Evolutionary conservation across 139 green algal genomes (phyloP), one percentile per base, ranked within the genome.

Genomic region (Diplosphaera chodatii): DNA sequence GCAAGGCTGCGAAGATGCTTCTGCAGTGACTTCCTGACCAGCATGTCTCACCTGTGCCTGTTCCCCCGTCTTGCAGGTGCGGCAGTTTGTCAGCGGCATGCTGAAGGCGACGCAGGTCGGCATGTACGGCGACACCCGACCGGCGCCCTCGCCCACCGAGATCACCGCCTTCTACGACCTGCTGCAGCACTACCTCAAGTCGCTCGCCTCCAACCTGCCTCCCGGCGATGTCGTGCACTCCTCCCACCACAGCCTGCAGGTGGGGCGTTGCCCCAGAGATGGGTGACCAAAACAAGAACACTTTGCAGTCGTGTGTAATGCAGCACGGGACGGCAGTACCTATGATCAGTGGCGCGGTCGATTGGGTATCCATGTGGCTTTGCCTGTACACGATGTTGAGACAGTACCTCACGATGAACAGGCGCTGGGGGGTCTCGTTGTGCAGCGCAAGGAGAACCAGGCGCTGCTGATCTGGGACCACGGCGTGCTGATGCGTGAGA

Each of bases 101-200:
- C 64, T 68, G 28, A 48, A 6, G 37, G 37, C 37, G 37, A 10
- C 37, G 37, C 37, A 48, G 37, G 37, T 48, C 8, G 37, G 37
- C 37, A 48, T 48, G 37, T 48, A 48, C 37, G 37, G 37, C 37
- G 37, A 48, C 37, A 25, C 33, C 27, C 21, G 64, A 13, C 64
- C 30, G 25, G 10, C 40, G 3, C 40, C 67, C 40, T 30, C n/a
- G 1, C 25, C 59, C 22, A 22, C 29, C 6, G 40, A 72, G 40
- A 23, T 72, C 25, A 40, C 62, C 28, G 67, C 37, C 20, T 41
- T 48, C n/a, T 72, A 72, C 5, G 67, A 72, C 34, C 40, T 48
- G 27, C 40, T 72, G 40, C 67, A 72, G 67, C 67, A 72, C 28
- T 72, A 72, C 40, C 59, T 72, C 33, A 72, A 72, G 40, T 64